Conservation (phyloP, 768 basidiomycete species). For the Suillus americanus region DNA sequence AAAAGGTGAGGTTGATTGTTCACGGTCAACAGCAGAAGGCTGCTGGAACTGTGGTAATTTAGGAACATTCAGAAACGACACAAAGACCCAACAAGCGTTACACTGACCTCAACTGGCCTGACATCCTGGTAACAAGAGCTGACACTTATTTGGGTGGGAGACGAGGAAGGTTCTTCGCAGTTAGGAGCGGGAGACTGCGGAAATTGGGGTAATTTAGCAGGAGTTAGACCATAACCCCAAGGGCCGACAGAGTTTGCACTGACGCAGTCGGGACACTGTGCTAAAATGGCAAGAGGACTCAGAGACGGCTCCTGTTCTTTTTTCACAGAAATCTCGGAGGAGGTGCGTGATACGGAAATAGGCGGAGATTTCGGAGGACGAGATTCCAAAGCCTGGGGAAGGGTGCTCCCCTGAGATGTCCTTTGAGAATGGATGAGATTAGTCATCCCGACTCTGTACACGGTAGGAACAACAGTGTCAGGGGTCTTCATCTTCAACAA, state of each 20-base stretch:
- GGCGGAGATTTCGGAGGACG: background rate
- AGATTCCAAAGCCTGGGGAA: background rate
- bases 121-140: no score
- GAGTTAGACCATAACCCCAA: background rate
- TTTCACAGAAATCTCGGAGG: background rate
- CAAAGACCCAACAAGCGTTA: no score
- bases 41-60: background rate
- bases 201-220: background rate
- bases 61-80: background rate
- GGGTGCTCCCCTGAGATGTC: background rate
- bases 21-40: background rate
- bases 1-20: background rate
- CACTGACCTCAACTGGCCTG: constrained; percentile 9
- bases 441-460: constrained; percentile 30
- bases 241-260: background rate
- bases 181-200: background rate
- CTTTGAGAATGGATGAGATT: background rate
- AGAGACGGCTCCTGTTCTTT: background rate
- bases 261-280: background rate
- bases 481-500: constrained; percentile 69
- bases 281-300: background rate
- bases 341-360: background rate
- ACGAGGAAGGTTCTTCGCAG: background rate
- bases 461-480: constrained; percentile 47
- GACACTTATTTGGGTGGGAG: background rate